Evolutionary conservation across 169 alveolate genomes (phyloP), one percentile per base, ranked within the genome.

Genomic region (Cryptosporidium viatorum): DNA sequence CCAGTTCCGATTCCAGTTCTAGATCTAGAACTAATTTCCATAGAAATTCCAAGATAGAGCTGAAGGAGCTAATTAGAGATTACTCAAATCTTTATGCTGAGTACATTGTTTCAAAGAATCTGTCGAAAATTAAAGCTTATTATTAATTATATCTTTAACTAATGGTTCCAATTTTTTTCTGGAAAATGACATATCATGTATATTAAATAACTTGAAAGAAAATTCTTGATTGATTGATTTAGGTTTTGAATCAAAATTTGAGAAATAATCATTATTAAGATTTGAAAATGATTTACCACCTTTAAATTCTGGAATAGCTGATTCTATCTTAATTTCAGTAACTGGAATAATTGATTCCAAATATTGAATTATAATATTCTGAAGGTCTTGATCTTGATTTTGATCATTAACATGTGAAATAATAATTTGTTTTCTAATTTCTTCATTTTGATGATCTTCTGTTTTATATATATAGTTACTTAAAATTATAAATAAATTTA

Each of bases 21-120:
- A 29, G 14, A 23, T n/a, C 29, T 55, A 21, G 35, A 21, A 26
- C 9, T 8, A 55, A 55, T 26, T 55, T 55, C 16, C 18, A 55
- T 55, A 0, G 67, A 7, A 23, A 55, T 8, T 55, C 67, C 16
- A 55, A 10, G 37, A 23, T 29, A 18, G 35, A n/a, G 23, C 51
- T 80, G n/a, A 37, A 62, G 29, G 55, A 62, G 10, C 31, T 65
- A 3, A 80, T 80, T 29, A 80, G 14, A 43, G 89, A 80, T 10
- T 80, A 80, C 26, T 59, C 89, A n/a, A 80, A 65, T 65, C 37
- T 80, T n/a, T 80, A 62, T 80, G 89, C 89, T 7, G 89, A 80
- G 50, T 80, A 80, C 26, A 23, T 80, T 0, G 51, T 80, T 31
- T 26, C 55, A 39, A 59, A 80, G 23, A 80, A 65, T 43, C 10